A percentile compares a stretch with the other conserved stretches of the same genome.
Conservation (phyloP, 805 yeast species). For the Teunomyces cretensis region DNA sequence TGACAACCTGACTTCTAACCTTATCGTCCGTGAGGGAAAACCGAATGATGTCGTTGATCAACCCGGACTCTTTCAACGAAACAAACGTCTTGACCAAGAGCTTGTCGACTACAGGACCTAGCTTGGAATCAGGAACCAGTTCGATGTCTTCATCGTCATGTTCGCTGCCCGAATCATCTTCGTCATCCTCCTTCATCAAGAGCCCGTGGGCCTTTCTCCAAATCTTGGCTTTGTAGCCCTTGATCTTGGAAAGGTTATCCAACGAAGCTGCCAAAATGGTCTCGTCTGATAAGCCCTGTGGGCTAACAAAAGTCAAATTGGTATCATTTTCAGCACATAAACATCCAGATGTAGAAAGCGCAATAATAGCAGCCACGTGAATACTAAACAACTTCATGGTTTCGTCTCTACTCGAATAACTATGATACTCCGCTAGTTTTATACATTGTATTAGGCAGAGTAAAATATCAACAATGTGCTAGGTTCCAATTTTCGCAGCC, state of each 20-base stretch:
- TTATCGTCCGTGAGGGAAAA: slow-evolving; percentile 29
- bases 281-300: neutral
- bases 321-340: neutral
- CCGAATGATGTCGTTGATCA: slow-evolving; percentile 25
- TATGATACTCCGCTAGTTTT: neutral
- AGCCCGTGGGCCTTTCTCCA: neutral
- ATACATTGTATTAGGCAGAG: neutral
- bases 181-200: slow-evolving; percentile 5
- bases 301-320: too few relatives aligned
- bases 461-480: neutral
- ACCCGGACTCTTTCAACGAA: slow-evolving; percentile 28
- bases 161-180: slow-evolving; percentile 2
- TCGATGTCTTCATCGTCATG: slow-evolving; percentile 1
- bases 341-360: neutral
- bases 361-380: neutral
- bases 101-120: neutral
- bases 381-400: neutral
- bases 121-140: neutral
- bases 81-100: slow-evolving; percentile 22
- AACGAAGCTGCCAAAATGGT: neutral
- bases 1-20: slow-evolving; percentile 22
- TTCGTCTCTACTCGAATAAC: neutral
- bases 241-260: neutral
- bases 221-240: slow-evolving; percentile 1
- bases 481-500: neutral